phyloP scores from a whole-genome alignment of 1,139 yeast genomes.

The Candida sanyaensis region DNA sequence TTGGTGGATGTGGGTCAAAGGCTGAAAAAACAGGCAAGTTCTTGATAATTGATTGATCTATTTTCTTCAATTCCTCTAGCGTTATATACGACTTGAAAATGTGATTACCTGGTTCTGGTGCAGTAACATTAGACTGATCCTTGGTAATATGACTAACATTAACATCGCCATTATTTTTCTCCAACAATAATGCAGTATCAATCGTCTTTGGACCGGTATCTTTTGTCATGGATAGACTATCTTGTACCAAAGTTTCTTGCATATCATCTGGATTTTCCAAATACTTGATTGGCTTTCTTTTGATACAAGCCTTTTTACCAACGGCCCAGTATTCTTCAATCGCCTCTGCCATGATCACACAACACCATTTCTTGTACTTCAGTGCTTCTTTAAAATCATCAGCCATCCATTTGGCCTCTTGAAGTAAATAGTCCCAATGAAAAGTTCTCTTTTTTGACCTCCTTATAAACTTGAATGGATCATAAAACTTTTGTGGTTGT shows the following conservation, averaged over 20 bases:
- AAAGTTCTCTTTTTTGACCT: constrained; percentile 35
- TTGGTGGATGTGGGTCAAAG: constrained; percentile 27
- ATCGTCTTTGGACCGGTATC: constrained; percentile 13
- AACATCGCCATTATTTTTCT: not conserved
- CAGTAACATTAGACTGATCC: no score
- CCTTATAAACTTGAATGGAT: constrained; percentile 55
- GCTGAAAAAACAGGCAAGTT: constrained; percentile 58
- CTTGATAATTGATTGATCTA: constrained; percentile 56
- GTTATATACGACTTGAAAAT: constrained; percentile 55
- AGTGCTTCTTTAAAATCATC: constrained; percentile 73
- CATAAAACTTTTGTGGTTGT: constrained; percentile 72
- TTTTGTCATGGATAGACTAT: constrained; percentile 6
- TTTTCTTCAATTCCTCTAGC: constrained; percentile 51
- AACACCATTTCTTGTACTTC: constrained; percentile 69
- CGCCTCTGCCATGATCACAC: constrained; percentile 69
- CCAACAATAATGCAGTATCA: constrained; percentile 7
- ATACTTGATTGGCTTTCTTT: constrained; percentile 22
- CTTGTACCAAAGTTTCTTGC: no score
- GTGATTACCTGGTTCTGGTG: not conserved
- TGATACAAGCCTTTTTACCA: constrained; percentile 71
- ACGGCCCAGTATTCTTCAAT: constrained; percentile 75
- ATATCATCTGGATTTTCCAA: constrained; percentile 10
- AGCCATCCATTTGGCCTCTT: constrained; percentile 86
- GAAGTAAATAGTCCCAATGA: constrained; percentile 75
- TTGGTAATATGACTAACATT: no score